Evolutionary conservation across 2,329 filamentous ascomycete species (phyloP), one percentile per base, ranked within the genome.

Genomic region (Aspergillus costaricaensis): DNA sequence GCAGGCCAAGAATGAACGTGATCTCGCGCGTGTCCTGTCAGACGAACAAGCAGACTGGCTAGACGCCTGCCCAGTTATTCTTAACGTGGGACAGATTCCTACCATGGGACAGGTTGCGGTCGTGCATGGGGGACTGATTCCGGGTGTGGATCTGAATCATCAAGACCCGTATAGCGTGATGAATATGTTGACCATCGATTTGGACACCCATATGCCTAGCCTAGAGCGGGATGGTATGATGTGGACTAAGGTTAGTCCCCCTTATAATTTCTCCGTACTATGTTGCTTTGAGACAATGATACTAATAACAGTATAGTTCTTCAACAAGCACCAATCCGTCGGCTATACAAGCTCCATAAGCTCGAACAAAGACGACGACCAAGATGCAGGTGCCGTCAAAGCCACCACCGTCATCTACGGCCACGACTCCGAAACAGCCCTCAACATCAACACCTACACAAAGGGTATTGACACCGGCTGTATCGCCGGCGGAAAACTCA

Each of bases 401-500:
- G 32, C 84, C 9, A 85, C 81, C 43, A 91, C 90, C 0, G 89
- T 96, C 43, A 83, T 96, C 59, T 97, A 96, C 75, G 93, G 93
- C 5, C 94, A 98, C 73, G 91, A 97, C 73, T 86, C 91, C 21
- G 88, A 88, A 69, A 78, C 79, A 2, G 92, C 92, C 0, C 83
- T 96, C 25, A 83, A 85, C 69, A 76, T 89, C 17, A 76, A 85
- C 53, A 81, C 84, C 52, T 96, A 91, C 75, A 91, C 89, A 4
- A 91, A 92, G 70, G 95, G 95, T 0, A 80, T 98, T 50, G 95
- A 98, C 75, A 91, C 90, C 0, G 89, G 88, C 0, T 98, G 95
- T 73, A 87, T 91, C 3, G 85, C 85, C 63, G 93, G 92, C 10
- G 88, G 87, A 1, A 82, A 86, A 63, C 79, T 99, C 65, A 91